These are phyloP conservation scores for Ampelocalamus luodianensis DNA, from an alignment of 176 grass and related monocot genomes.

Conservation along the genomic window DNA sequence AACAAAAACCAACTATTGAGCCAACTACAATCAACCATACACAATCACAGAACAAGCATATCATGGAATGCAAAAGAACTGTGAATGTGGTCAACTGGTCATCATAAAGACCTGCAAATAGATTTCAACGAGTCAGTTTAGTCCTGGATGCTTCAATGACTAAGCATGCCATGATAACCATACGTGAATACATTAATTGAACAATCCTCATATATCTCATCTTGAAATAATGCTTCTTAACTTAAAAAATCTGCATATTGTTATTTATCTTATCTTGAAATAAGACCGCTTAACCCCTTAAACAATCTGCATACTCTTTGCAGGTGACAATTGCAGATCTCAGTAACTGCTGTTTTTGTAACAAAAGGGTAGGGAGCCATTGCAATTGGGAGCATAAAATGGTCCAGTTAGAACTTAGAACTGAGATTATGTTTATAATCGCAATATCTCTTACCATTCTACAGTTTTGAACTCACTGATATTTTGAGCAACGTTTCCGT, in stretches of 20 bases:
- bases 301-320: background rate
- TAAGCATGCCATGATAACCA: conserved; percentile 1
- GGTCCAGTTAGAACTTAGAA: background rate
- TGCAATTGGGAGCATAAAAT: background rate
- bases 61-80: background rate
- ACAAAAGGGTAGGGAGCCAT: background rate
- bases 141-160: background rate
- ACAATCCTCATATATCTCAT: background rate
- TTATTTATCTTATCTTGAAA: conserved; percentile 11
- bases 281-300: background rate
- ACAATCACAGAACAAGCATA: background rate
- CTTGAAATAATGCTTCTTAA: background rate
- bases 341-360: background rate
- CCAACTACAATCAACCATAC: background rate
- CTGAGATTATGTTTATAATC: background rate
- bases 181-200: background rate
- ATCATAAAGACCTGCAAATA: conserved; percentile 14
- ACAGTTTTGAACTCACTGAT: background rate
- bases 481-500: background rate
- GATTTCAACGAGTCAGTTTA: background rate
- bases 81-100: background rate
- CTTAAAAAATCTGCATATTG: background rate
- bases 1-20: background rate
- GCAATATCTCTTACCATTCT: background rate
- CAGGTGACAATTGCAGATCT: background rate